These are phyloP conservation scores for Tagetes erecta DNA, from an alignment of 129 eudicot genomes.

Conservation along the genomic window DNA sequence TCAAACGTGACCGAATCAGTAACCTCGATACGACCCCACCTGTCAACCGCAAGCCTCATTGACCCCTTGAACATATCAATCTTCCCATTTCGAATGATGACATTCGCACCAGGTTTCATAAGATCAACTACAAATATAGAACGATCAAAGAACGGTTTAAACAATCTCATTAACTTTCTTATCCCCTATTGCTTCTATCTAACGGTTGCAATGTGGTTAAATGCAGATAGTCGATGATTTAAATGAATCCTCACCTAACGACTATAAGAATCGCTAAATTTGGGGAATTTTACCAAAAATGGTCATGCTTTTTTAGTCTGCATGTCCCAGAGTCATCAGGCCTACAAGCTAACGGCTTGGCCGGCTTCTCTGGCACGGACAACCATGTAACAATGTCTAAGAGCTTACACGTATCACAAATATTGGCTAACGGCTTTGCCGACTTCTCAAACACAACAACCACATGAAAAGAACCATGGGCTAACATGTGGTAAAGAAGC, in stretches of 20 bases:
- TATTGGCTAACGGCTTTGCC: too few relatives aligned
- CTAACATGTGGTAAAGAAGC: too few relatives aligned
- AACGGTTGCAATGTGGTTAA: neutral
- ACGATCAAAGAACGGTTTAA: neutral
- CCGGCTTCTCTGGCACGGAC: too few relatives aligned
- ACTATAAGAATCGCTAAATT: neutral
- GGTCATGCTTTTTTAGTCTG: too few relatives aligned
- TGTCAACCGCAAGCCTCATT: conserved; percentile 52
- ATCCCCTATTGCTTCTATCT: neutral
- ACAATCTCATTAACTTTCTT: neutral
- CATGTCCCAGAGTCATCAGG: too few relatives aligned
- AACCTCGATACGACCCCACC: conserved; percentile 46
- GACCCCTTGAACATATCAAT: conserved; percentile 44
- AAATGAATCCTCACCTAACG: neutral
- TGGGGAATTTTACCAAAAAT: too few relatives aligned
- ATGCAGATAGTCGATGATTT: neutral
- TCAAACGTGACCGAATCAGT: conserved; percentile 30
- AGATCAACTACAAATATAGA: conserved; percentile 34
- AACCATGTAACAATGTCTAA: too few relatives aligned
- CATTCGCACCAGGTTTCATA: conserved; percentile 42
- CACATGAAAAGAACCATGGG: too few relatives aligned
- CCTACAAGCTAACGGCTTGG: too few relatives aligned
- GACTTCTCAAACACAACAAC: too few relatives aligned
- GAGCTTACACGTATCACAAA: too few relatives aligned
- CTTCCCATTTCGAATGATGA: conserved; percentile 39